Percentiles rank a stretch among this genome's conserved stretches.
Evolutionary conservation across 2,329 filamentous ascomycete species (phyloP).

Genomic region (Diaporthe velutina): DNA sequence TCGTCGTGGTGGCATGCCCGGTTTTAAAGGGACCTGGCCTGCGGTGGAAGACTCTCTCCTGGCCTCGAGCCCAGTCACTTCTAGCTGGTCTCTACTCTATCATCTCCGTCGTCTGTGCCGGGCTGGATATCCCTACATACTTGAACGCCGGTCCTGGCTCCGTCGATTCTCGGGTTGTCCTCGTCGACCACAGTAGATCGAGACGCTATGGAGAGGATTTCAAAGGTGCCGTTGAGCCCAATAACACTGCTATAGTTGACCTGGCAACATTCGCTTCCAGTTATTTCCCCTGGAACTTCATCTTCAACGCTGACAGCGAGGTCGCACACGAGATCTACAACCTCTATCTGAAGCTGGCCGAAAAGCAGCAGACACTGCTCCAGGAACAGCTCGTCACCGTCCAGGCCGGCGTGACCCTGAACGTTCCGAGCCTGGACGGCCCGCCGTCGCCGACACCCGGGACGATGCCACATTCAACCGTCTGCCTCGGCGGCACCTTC

Average conservation of each 20-base stretch:
- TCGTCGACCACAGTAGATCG: conserved; percentile 72
- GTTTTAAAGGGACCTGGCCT: conserved; percentile 67
- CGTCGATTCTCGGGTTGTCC: conserved; percentile 80
- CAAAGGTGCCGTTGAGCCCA: conserved; percentile 55
- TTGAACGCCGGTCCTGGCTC: conserved; percentile 71
- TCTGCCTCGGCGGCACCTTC: conserved; percentile 93
- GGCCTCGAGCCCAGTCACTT: conserved; percentile 78
- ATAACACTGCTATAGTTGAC: conserved; percentile 62
- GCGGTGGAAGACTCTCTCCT: conserved; percentile 68
- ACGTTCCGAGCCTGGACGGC: conserved; percentile 43
- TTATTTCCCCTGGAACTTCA: conserved; percentile 71
- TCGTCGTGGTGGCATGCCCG: conserved; percentile 73
- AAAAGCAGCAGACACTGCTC: conserved; percentile 60
- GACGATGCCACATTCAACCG: conserved; percentile 64
- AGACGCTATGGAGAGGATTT: conserved; percentile 49
- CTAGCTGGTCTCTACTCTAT: conserved; percentile 84
- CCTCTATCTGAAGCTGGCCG: conserved; percentile 61
- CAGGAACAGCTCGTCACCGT: conserved; percentile 66
- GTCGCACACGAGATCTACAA: conserved; percentile 70
- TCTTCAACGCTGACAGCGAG: conserved; percentile 77
- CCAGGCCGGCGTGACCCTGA: conserved; percentile 64
- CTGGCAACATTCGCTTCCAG: conserved; percentile 65
- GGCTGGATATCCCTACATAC: conserved; percentile 71
- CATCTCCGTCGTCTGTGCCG: conserved; percentile 77
- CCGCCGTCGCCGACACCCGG: conserved; percentile 41